phyloP scores from a whole-genome alignment of 2,329 filamentous ascomycete species.

The Fusarium guadeloupense region DNA sequence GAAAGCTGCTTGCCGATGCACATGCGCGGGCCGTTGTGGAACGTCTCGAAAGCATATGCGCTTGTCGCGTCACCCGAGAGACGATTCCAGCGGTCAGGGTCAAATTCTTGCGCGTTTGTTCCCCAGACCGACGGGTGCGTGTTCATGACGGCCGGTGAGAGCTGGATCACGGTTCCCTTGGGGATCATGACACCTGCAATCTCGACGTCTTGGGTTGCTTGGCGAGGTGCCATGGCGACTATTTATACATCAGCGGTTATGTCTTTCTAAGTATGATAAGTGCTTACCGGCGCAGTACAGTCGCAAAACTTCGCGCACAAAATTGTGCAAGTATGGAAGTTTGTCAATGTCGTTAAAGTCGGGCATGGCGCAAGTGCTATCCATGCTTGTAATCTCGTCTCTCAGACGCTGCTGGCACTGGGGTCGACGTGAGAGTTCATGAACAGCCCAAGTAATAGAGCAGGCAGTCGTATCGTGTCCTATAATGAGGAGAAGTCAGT shows the following conservation, averaged over 20 bases:
- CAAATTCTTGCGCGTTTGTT: conserved; percentile 45
- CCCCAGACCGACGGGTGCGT: conserved; percentile 52
- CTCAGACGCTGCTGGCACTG: conserved; percentile 52
- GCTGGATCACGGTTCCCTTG: conserved; percentile 51
- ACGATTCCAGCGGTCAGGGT: conserved; percentile 52
- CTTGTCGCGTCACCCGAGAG: conserved; percentile 37
- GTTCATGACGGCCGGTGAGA: conserved; percentile 50
- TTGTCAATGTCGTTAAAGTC: conserved; percentile 43
- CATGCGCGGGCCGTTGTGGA: conserved; percentile 50
- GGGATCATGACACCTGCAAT: conserved; percentile 50
- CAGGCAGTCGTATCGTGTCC: conserved; percentile 57
- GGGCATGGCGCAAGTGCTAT: conserved; percentile 6
- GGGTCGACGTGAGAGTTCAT: conserved; percentile 50
- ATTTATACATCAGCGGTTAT: conserved; percentile 1
- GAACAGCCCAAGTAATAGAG: conserved; percentile 54
- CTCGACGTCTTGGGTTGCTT: conserved; percentile 47
- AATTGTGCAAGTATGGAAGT: conserved; percentile 52
- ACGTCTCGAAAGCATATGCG: conserved; percentile 49
- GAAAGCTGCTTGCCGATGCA: conserved; percentile 52
- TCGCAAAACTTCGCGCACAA: conserved; percentile 56
- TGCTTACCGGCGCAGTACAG: conserved; percentile 50
- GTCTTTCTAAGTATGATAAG: background rate
- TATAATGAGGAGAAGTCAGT: background rate
- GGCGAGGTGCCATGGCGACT: conserved; percentile 48
- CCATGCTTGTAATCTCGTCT: conserved; percentile 46